Percentiles rank a stretch among this genome's conserved stretches.
These are phyloP conservation scores for Rhinocladiella similis DNA, from an alignment of 2,329 filamentous ascomycete genomes.

Conservation along the genomic window DNA sequence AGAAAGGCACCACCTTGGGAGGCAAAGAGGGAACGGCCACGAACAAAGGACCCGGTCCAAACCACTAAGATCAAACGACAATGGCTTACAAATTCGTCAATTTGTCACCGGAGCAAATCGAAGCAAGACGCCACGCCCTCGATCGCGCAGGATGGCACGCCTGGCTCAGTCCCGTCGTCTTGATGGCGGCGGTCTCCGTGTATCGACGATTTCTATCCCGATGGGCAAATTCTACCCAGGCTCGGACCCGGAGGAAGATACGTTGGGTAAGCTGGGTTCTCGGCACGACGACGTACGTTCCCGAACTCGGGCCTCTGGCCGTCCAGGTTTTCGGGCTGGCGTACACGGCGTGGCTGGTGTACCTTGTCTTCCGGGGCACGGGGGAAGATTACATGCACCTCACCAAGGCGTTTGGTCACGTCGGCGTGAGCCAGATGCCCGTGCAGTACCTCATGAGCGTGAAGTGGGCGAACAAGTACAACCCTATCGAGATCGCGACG, in stretches of 20 bases:
- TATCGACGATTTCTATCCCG: slow-evolving; percentile 30
- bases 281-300: slow-evolving; percentile 15
- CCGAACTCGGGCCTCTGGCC: slow-evolving; percentile 25
- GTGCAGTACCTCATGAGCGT: slow-evolving; percentile 58
- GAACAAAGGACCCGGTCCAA: too few species aligned
- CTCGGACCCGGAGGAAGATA: too few species aligned
- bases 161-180: slow-evolving; percentile 53
- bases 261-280: slow-evolving; percentile 23
- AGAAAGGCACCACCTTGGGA: too few species aligned
- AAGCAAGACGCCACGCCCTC: slow-evolving; percentile 53
- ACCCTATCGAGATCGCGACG: slow-evolving; percentile 51
- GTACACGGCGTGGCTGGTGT: slow-evolving; percentile 27
- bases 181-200: slow-evolving; percentile 43
- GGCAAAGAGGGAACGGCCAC: too few species aligned
- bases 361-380: slow-evolving; percentile 22
- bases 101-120: slow-evolving; percentile 51
- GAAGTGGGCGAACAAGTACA: slow-evolving; percentile 26
- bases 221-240: too few species aligned
- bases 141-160: slow-evolving; percentile 57
- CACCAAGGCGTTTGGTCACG: slow-evolving; percentile 61
- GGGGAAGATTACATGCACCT: slow-evolving; percentile 59
- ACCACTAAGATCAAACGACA: too few species aligned
- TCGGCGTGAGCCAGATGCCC: slow-evolving; percentile 61
- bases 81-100: slow-evolving; percentile 52
- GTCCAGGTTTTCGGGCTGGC: slow-evolving; percentile 19